Base-by-base conservation (phyloP, 1,139 yeast species). In the Pichia kudriavzevii region DNA sequence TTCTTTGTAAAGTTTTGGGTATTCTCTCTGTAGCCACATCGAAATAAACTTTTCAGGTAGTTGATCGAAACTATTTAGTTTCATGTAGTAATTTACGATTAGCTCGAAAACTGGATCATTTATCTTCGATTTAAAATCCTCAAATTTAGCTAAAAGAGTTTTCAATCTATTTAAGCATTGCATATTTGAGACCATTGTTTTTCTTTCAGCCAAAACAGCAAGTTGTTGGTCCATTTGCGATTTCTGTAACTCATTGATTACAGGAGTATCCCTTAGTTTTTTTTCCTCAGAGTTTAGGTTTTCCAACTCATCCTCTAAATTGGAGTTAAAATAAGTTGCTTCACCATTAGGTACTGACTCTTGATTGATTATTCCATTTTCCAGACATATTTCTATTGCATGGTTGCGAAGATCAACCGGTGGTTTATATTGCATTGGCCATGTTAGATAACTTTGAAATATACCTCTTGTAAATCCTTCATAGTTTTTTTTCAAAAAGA, bases 361-460 rank as follows among this genome's bases (percentile, higher is more conserved):
- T 14, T 46, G 50, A 17, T 47, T 53, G 32, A 63, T 56, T 12
- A 66, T 59, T 0, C 52, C 48, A 19, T 50, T 56, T 22, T 54
- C 58, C 5, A 55, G 43, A 5, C 61, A 55, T 24, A 72, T 53
- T 2, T 77, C 77, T 11, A 63, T 46, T 30, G 91, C 87, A 13
- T 54, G 46, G 23, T 62, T 53, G 48, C 72, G 65, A 42, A 72
- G 68, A 31, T 65, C 63, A 38, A 79, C 52, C 0, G 94, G 87
- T 27, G 82, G 77, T 42, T 76, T 77, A 56, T 83, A 84, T 72
- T 84, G 88, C 79, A 83, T 75, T 5, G 95, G 95, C 58, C 84
- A 84, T 3, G 91, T 84, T 23, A 83, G 61, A 43, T 75, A 66
- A 34, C 61, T 62, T 18, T 64, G 59, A 8, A 61, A 41, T n/a